phyloP scores from a whole-genome alignment of 352 stramenopile species.

The Pythium chondricola region DNA sequence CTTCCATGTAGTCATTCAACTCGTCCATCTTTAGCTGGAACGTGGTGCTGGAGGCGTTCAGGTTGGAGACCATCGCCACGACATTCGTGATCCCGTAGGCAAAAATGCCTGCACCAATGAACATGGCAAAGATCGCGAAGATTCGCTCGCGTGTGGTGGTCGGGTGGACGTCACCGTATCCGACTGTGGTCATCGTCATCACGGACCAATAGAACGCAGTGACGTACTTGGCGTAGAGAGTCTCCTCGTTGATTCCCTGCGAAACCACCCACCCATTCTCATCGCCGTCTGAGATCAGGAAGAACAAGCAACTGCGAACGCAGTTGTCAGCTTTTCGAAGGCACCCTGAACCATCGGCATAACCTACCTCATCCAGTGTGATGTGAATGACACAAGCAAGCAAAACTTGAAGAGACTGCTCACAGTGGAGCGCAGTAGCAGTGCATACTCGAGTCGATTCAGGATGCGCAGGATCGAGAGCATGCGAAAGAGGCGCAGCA shows the following conservation, averaged over 20 bases:
- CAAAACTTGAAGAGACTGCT: slow-evolving; percentile 78
- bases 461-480: slow-evolving; percentile 70
- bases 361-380: slow-evolving; percentile 66
- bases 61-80: slow-evolving; percentile 55
- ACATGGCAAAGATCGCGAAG: slow-evolving; percentile 69
- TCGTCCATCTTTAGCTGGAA: slow-evolving; percentile 77
- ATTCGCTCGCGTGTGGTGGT: slow-evolving; percentile 52
- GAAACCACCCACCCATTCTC: slow-evolving; percentile 41
- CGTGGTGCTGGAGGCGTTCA: slow-evolving; percentile 52
- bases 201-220: slow-evolving; percentile 70
- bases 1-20: slow-evolving; percentile 80
- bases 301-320: slow-evolving; percentile 46
- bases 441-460: slow-evolving; percentile 59
- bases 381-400: slow-evolving; percentile 72
- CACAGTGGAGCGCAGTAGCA: slow-evolving; percentile 66
- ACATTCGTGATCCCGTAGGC: slow-evolving; percentile 80
- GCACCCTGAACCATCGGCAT: not conserved
- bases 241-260: slow-evolving; percentile 27
- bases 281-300: slow-evolving; percentile 40
- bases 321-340: not conserved
- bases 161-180: slow-evolving; percentile 58
- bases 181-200: slow-evolving; percentile 81
- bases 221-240: slow-evolving; percentile 50
- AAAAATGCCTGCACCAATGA: slow-evolving; percentile 74
- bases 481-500: slow-evolving; percentile 58